A percentile compares a stretch with the other conserved stretches of the same genome.
Conservation (phyloP, 1,284 basidiomycete genomes). For the Macrocystidia cucumis region DNA sequence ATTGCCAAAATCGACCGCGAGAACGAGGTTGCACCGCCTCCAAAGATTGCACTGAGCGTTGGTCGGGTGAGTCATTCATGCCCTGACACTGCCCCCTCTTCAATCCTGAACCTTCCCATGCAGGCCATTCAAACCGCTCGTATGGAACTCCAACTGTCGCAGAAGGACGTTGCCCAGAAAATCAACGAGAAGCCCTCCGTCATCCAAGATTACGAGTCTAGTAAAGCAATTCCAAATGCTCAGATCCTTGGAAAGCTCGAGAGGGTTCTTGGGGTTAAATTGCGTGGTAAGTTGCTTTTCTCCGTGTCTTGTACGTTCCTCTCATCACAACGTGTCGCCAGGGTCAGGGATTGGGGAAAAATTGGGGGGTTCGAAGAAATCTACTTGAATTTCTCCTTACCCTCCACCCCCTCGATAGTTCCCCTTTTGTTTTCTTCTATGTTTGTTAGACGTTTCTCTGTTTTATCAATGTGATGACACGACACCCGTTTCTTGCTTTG, state of each 20-base stretch:
- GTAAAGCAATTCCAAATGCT: slow-evolving; percentile 85
- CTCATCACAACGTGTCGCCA: slow-evolving; percentile 18
- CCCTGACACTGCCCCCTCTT: slow-evolving; percentile 3
- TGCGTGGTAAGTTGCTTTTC: slow-evolving; percentile 66
- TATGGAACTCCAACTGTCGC: slow-evolving; percentile 71
- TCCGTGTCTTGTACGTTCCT: slow-evolving; percentile 5
- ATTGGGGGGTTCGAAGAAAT: slow-evolving; percentile 69
- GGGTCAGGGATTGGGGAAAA: slow-evolving; percentile 79
- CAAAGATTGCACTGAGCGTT: slow-evolving; percentile 75
- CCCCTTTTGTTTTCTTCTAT: slow-evolving; percentile 6
- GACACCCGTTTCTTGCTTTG: not conserved
- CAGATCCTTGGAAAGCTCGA: slow-evolving; percentile 93
- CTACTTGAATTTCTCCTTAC: slow-evolving; percentile 21
- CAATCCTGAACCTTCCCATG: slow-evolving; percentile 1
- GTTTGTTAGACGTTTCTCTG: not conserved
- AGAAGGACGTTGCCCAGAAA: slow-evolving; percentile 93
- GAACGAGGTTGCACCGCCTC: slow-evolving; percentile 93
- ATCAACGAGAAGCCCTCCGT: slow-evolving; percentile 88
- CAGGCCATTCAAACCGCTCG: slow-evolving; percentile 84
- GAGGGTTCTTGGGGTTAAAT: slow-evolving; percentile 83
- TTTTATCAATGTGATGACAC: not conserved
- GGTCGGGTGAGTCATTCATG: slow-evolving; percentile 56
- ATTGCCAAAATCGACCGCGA: slow-evolving; percentile 93
- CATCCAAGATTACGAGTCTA: slow-evolving; percentile 86
- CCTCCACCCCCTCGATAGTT: slow-evolving; percentile 12